A percentile compares a stretch with the other conserved stretches of the same genome.
phyloP scores from a whole-genome alignment of 108 stramenopile species.

The Skeletonema potamos region DNA sequence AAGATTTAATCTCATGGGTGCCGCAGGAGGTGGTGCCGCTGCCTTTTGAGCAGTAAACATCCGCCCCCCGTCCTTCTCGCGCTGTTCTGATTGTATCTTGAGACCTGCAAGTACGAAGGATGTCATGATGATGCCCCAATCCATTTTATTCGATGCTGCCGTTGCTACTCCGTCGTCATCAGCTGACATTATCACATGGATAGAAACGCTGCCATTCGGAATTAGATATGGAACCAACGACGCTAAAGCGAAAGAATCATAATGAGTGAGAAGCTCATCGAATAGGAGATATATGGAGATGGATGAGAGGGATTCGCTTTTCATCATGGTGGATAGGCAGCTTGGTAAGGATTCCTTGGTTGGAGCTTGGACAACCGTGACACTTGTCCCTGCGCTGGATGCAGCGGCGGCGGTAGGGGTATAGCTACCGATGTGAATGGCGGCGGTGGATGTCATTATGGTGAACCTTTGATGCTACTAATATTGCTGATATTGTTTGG shows the following conservation, averaged over 20 bases:
- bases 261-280: slow-evolving; percentile 30
- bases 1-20: slow-evolving; percentile 32
- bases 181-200: slow-evolving; percentile 15
- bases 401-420: slow-evolving; percentile 1
- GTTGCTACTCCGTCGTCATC: not conserved
- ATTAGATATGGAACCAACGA: slow-evolving; percentile 22
- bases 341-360: slow-evolving; percentile 29
- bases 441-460: slow-evolving; percentile 9
- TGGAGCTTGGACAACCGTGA: slow-evolving; percentile 8
- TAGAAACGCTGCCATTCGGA: slow-evolving; percentile 23
- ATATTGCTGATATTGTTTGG: too few relatives aligned
- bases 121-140: slow-evolving; percentile 39
- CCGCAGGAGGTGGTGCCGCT: not conserved
- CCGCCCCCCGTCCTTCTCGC: slow-evolving; percentile 45
- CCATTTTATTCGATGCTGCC: not conserved
- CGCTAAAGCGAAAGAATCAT: slow-evolving; percentile 42
- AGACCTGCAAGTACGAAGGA: slow-evolving; percentile 75
- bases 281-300: slow-evolving; percentile 24
- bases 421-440: slow-evolving; percentile 17
- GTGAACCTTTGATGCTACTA: not conserved
- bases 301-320: slow-evolving; percentile 2
- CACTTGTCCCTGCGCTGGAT: not conserved
- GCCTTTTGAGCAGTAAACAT: slow-evolving; percentile 58
- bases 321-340: slow-evolving; percentile 11
- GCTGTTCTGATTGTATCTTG: slow-evolving; percentile 53